Evolutionary conservation across 441 rosid genomes (phyloP).

Genomic region (Gossypium gossypioides): DNA sequence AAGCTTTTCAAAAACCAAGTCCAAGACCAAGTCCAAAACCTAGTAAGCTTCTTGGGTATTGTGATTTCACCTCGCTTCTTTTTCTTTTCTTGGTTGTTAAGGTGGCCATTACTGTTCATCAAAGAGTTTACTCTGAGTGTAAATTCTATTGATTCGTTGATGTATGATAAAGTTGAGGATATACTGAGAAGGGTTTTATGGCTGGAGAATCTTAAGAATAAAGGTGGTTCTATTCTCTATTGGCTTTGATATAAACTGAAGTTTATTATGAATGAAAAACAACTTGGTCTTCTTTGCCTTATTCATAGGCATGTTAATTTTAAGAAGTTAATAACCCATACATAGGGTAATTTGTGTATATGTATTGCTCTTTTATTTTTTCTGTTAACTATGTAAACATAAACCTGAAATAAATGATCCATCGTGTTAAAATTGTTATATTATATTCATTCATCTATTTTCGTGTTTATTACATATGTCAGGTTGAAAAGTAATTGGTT

Average conservation of each 20-base stretch:
- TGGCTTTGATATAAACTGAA: slow-evolving; percentile 13
- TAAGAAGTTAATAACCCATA: no score
- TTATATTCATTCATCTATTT: not conserved
- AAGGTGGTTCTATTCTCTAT: slow-evolving; percentile 11
- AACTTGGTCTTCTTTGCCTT: not conserved
- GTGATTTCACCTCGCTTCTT: not conserved
- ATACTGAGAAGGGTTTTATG: slow-evolving; percentile 5
- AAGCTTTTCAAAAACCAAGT: slow-evolving; percentile 7
- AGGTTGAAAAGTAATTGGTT: not conserved
- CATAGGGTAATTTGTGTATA: not conserved
- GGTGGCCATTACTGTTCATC: slow-evolving; percentile 11
- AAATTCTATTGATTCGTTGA: slow-evolving; percentile 27
- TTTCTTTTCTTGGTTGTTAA: not conserved
- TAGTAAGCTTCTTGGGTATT: slow-evolving; percentile 21
- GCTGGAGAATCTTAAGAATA: slow-evolving; percentile 15
- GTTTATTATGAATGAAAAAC: not conserved
- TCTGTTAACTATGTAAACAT: not conserved
- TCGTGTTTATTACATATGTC: not conserved
- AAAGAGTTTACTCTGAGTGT: slow-evolving; percentile 15
- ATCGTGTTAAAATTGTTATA: not conserved
- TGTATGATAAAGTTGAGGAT: slow-evolving; percentile 25
- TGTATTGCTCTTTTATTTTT: not conserved
- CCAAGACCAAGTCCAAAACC: slow-evolving; percentile 20
- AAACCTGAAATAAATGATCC: not conserved
- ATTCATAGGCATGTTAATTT: not conserved